Evolutionary conservation across 2,329 filamentous ascomycete genomes (phyloP).

Genomic region (Arthrobotrys sphaeroides): DNA sequence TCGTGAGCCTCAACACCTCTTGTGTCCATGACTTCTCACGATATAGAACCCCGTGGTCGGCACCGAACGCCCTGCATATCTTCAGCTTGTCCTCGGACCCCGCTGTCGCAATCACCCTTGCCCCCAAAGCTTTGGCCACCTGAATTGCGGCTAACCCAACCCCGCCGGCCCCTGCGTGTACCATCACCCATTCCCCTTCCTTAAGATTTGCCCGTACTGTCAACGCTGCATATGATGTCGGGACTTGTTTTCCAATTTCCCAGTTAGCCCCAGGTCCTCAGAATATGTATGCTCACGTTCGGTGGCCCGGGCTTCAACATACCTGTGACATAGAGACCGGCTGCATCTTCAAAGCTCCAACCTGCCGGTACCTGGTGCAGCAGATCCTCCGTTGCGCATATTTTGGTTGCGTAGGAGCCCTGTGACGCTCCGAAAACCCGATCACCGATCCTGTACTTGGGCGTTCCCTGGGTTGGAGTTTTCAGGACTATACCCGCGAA

Average conservation of each 20-base stretch:
- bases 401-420: slow-evolving; percentile 83
- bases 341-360: slow-evolving; percentile 85
- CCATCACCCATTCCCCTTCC: slow-evolving; percentile 82
- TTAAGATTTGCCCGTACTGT: slow-evolving; percentile 80
- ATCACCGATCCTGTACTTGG: slow-evolving; percentile 77
- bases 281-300: background rate
- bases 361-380: slow-evolving; percentile 79
- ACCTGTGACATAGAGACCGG: slow-evolving; percentile 84
- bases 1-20: slow-evolving; percentile 79
- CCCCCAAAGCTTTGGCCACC: slow-evolving; percentile 89
- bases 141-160: slow-evolving; percentile 92
- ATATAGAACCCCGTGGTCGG: slow-evolving; percentile 85
- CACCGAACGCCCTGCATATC: slow-evolving; percentile 81
- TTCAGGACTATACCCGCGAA: slow-evolving; percentile 82
- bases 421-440: slow-evolving; percentile 87
- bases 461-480: slow-evolving; percentile 67
- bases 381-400: slow-evolving; percentile 72
- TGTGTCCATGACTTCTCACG: slow-evolving; percentile 71
- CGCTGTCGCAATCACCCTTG: slow-evolving; percentile 91
- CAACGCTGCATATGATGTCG: slow-evolving; percentile 85
- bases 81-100: slow-evolving; percentile 81
- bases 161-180: slow-evolving; percentile 91
- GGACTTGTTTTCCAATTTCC: slow-evolving; percentile 64
- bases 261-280: background rate
- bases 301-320: background rate